Conservation (phyloP, 2,329 filamentous ascomycete species). For the Grosmannia huntii region DNA sequence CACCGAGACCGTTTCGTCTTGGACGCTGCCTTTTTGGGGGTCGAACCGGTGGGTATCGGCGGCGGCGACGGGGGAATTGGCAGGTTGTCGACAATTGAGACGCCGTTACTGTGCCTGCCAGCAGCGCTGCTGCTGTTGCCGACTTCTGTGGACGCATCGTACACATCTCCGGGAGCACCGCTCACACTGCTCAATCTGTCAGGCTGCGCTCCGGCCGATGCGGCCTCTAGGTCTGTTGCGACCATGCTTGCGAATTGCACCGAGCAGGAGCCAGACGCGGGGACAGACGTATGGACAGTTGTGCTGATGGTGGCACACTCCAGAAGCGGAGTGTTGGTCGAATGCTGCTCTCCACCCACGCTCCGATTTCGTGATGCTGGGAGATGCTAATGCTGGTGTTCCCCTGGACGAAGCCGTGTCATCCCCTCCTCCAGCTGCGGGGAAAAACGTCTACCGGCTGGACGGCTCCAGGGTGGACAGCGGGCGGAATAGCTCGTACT, state of each 20-base stretch:
- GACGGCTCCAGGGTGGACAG: background rate
- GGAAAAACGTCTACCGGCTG: background rate
- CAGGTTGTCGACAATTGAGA: constrained; percentile 13
- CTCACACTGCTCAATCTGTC: background rate
- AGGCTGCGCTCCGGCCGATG: background rate
- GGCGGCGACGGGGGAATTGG: constrained; percentile 16
- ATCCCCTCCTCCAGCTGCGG: background rate
- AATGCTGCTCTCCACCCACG: background rate
- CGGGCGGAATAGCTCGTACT: background rate
- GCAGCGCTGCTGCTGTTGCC: background rate
- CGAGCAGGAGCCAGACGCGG: background rate
- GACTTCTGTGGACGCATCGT: background rate
- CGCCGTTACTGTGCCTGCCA: constrained; percentile 5
- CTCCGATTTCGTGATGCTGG: background rate
- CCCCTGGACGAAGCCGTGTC: background rate
- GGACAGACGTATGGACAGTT: background rate
- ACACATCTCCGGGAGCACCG: background rate
- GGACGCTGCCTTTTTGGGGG: background rate
- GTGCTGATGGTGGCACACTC: background rate
- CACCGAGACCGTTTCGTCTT: constrained; percentile 72
- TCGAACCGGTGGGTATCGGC: background rate
- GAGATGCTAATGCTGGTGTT: background rate
- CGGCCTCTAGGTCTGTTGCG: background rate
- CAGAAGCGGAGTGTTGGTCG: background rate
- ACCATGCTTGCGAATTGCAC: background rate